These are phyloP conservation scores for Anthracocystis walkeri DNA, from an alignment of 1,284 basidiomycete species.

Conservation along the genomic window DNA sequence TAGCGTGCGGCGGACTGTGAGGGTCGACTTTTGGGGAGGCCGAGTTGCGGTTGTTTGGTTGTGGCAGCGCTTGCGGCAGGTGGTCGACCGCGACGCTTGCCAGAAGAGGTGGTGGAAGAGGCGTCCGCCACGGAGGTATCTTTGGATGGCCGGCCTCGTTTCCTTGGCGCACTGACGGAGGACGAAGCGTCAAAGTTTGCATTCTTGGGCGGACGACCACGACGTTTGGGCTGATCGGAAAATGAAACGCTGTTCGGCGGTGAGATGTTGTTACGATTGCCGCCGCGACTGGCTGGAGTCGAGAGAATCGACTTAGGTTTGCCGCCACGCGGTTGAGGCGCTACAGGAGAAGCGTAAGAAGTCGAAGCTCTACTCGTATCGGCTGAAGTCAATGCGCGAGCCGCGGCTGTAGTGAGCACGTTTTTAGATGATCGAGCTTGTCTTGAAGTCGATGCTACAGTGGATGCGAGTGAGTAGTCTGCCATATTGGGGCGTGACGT, in stretches of 20 bases:
- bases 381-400: slow-evolving; percentile 18
- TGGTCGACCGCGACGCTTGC: slow-evolving; percentile 19
- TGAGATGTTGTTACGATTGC: neutral
- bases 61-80: slow-evolving; percentile 19
- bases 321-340: slow-evolving; percentile 18
- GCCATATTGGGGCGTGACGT: neutral
- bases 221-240: slow-evolving; percentile 16
- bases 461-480: slow-evolving; percentile 37
- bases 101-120: neutral
- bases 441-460: slow-evolving; percentile 10
- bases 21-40: slow-evolving; percentile 13
- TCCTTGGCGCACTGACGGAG: too few species aligned
- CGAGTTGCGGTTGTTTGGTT: slow-evolving; percentile 8
- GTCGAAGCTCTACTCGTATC: slow-evolving; percentile 19
- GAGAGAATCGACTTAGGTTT: slow-evolving; percentile 29
- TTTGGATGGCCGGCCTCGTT: too few species aligned
- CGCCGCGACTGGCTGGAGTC: slow-evolving; percentile 11
- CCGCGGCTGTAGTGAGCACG: slow-evolving; percentile 19
- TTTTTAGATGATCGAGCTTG: slow-evolving; percentile 22
- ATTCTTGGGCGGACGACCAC: slow-evolving; percentile 14
- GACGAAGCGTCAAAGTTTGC: neutral
- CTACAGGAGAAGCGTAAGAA: slow-evolving; percentile 8
- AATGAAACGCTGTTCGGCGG: slow-evolving; percentile 27
- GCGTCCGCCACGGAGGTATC: neutral
- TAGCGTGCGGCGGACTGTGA: neutral